Percentiles rank a stretch among this genome's conserved stretches.
These are phyloP conservation scores for Candida gorgasii DNA, from an alignment of 805 yeast species.

Conservation along the genomic window DNA sequence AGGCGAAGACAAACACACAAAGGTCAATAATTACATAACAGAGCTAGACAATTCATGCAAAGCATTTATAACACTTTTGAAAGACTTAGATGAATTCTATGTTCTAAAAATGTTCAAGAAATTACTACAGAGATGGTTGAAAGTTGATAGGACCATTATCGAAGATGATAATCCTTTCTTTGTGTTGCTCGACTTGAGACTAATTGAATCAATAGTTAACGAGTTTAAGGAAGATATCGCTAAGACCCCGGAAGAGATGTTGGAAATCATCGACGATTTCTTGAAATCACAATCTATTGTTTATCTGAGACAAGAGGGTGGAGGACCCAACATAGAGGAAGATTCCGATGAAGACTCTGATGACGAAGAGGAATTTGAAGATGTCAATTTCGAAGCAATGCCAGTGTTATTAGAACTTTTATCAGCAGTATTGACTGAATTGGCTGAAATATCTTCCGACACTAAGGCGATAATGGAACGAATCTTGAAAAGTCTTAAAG, in stretches of 20 bases:
- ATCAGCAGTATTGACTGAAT: slow-evolving; percentile 38
- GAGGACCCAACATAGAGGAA: background rate
- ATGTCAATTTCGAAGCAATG: slow-evolving; percentile 18
- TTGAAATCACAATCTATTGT: slow-evolving; percentile 12
- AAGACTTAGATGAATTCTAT: slow-evolving; percentile 48
- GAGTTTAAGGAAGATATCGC: slow-evolving; percentile 58
- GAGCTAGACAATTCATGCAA: slow-evolving; percentile 28
- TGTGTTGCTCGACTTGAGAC: slow-evolving; percentile 57
- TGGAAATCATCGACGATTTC: slow-evolving; percentile 39
- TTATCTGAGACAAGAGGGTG: background rate
- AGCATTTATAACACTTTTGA: slow-evolving; percentile 43
- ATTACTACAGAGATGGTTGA: slow-evolving; percentile 64
- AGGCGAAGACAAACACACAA: slow-evolving; percentile 20
- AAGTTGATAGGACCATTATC: slow-evolving; percentile 8
- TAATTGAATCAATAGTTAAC: slow-evolving; percentile 62
- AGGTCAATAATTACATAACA: slow-evolving; percentile 28
- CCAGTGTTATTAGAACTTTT: slow-evolving; percentile 36
- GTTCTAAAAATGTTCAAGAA: slow-evolving; percentile 49
- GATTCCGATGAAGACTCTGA: slow-evolving; percentile 26
- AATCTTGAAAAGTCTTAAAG: slow-evolving; percentile 28
- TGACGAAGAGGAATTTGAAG: slow-evolving; percentile 28
- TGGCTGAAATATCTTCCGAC: slow-evolving; percentile 25
- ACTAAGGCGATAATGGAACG: slow-evolving; percentile 20
- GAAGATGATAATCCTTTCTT: slow-evolving; percentile 49
- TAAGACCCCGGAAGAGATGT: slow-evolving; percentile 56